Evolutionary conservation across 371 early-diverging fungal genomes (phyloP).

Genomic region (Funneliformis caledonium): DNA sequence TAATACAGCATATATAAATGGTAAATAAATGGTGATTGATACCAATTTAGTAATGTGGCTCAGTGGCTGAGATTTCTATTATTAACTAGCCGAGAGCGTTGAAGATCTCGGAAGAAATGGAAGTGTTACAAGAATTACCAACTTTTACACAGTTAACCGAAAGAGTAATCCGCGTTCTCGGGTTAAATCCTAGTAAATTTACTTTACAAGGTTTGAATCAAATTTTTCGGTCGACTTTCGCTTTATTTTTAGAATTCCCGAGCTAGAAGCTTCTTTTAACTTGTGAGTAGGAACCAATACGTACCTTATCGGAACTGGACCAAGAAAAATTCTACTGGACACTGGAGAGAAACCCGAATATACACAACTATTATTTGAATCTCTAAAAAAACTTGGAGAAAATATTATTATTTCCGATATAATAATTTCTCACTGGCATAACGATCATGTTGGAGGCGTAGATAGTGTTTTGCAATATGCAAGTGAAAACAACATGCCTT

Average conservation of each 20-base stretch:
- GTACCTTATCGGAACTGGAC: slow-evolving; percentile 82
- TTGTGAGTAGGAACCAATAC: slow-evolving; percentile 77
- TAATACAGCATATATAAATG: neutral
- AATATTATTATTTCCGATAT: slow-evolving; percentile 70
- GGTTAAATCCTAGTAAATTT: slow-evolving; percentile 76
- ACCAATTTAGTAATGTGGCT: neutral
- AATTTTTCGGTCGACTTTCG: neutral
- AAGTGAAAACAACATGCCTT: slow-evolving; percentile 37
- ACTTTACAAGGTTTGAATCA: slow-evolving; percentile 70
- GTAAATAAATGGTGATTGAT: too few species aligned
- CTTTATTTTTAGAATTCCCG: neutral
- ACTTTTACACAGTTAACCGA: slow-evolving; percentile 53
- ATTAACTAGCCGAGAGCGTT: neutral
- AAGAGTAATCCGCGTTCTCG: slow-evolving; percentile 65
- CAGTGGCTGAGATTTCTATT: neutral
- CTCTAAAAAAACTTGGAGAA: slow-evolving; percentile 56
- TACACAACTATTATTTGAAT: slow-evolving; percentile 53
- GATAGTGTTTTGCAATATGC: slow-evolving; percentile 54
- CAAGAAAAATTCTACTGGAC: slow-evolving; percentile 74
- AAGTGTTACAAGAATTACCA: slow-evolving; percentile 44
- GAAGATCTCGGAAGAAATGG: slow-evolving; percentile 14
- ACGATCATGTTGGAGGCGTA: slow-evolving; percentile 81
- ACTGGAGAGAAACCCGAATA: slow-evolving; percentile 79
- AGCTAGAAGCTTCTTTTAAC: neutral
- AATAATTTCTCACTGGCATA: slow-evolving; percentile 85